Evolutionary conservation across 305 asterid genomes (phyloP).

Genomic region (Withania somnifera): DNA sequence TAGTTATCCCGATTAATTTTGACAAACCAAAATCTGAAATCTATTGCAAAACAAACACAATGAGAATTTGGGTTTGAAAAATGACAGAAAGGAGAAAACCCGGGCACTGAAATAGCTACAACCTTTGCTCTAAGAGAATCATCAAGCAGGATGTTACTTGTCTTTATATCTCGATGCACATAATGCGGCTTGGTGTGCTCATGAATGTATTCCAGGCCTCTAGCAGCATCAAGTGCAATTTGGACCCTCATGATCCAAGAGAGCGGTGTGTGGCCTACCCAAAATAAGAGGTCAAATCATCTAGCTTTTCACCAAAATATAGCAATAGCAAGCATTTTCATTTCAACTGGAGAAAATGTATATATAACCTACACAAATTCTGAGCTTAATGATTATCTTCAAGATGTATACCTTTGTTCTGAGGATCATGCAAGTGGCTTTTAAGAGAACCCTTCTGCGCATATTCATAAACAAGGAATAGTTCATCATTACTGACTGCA

Average conservation of each 20-base stretch:
- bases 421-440: slow-evolving; percentile 89
- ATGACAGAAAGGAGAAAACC: not conserved
- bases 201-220: slow-evolving; percentile 92
- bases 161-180: slow-evolving; percentile 91
- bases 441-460: slow-evolving; percentile 87
- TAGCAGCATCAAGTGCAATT: slow-evolving; percentile 89
- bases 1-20: slow-evolving; percentile 66
- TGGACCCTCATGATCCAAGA: slow-evolving; percentile 94
- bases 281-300: slow-evolving; percentile 10
- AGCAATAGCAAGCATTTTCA: not conserved
- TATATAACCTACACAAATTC: not conserved
- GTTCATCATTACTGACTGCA: slow-evolving; percentile 74
- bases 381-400: not conserved
- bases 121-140: slow-evolving; percentile 89
- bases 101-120: slow-evolving; percentile 5
- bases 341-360: not conserved
- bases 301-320: not conserved
- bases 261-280: slow-evolving; percentile 66
- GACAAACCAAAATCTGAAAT: slow-evolving; percentile 96
- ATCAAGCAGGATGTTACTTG: slow-evolving; percentile 88
- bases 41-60: slow-evolving; percentile 24
- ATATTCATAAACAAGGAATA: slow-evolving; percentile 76
- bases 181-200: slow-evolving; percentile 98
- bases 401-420: slow-evolving; percentile 48
- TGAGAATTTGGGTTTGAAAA: slow-evolving; percentile 14